A percentile compares a stretch with the other conserved stretches of the same genome.
phyloP scores from a whole-genome alignment of 306 rosid genomes.

The Vigna mungo region DNA sequence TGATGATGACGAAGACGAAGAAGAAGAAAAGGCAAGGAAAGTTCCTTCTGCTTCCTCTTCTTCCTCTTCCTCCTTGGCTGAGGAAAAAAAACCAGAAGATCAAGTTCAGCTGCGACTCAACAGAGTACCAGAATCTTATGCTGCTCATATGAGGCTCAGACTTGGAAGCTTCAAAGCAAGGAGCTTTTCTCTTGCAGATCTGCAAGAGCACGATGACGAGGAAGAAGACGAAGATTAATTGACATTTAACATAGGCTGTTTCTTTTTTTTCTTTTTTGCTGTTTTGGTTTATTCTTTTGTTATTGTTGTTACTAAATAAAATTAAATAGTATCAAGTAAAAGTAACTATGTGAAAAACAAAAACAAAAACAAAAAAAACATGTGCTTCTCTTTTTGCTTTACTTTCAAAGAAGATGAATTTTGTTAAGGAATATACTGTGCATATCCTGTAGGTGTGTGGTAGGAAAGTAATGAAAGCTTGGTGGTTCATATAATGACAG shows the following conservation, averaged over 20 bases:
- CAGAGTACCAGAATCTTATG: slow-evolving; percentile 45
- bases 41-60: slow-evolving; percentile 44
- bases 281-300: background rate
- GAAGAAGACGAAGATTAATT: slow-evolving; percentile 50
- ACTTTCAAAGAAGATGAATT: slow-evolving; percentile 7
- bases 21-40: slow-evolving; percentile 41
- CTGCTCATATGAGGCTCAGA: slow-evolving; percentile 54
- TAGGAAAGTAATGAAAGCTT: slow-evolving; percentile 28
- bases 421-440: slow-evolving; percentile 39
- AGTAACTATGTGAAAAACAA: background rate
- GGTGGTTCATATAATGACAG: too few species aligned
- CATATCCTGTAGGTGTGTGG: slow-evolving; percentile 38
- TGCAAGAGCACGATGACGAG: slow-evolving; percentile 62
- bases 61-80: slow-evolving; percentile 45
- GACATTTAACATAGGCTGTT: slow-evolving; percentile 20
- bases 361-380: background rate
- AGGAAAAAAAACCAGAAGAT: slow-evolving; percentile 53
- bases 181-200: slow-evolving; percentile 85
- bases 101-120: slow-evolving; percentile 22
- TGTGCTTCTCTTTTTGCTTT: background rate
- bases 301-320: slow-evolving; percentile 45
- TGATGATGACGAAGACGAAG: slow-evolving; percentile 52
- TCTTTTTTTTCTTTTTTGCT: background rate
- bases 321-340: background rate
- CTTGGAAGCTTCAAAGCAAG: slow-evolving; percentile 68